Evolutionary conservation across 1,284 basidiomycete species (phyloP), one percentile per base, ranked within the genome.

Genomic region (Ustilago bromivora): DNA sequence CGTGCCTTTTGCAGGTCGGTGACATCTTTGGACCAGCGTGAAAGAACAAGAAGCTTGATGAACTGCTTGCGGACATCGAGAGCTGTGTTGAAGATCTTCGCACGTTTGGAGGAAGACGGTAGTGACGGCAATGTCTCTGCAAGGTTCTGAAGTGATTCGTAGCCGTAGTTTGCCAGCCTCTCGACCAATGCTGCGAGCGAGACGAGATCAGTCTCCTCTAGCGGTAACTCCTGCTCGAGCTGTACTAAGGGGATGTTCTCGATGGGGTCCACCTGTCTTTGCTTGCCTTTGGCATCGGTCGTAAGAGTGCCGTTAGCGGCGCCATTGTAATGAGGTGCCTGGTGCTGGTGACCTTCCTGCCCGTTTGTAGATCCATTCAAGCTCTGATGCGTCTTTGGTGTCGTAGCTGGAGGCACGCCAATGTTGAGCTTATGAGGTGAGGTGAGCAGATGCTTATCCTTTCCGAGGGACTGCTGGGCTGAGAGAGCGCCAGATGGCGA

Each of bases 121-220:
- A 93, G 91, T 76, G 92, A 92, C 12, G 94, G 93, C 86, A 96
- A 90, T 92, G 93, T 95, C 88, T 96, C 94, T 55, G 92, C 91
- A 83, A 94, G 88, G 85, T 94, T 94, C 3, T 90, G 91, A 47
- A 96, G 88, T 79, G 94, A 92, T 40, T 92, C 91, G 86, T 94
- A 96, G 77, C 94, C 92, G 49, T 91, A 89, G 85, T 94, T 93
- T 77, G 90, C 89, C 56, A 93, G 89, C 63, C 93, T 89, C 51
- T 92, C 92, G 34, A 95, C 89, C 51, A 95, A 85, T 53, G 93
- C 92, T 53, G 90, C 90, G 8, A 96, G 88, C 0, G 90, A 89
- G 13, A 95, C 88, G 82, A 95, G 92, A 23, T 91, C 93, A 79
- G 93, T 90, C 51, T 89, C 86, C 40, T 94, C 92, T n/a, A 89